Base-by-base conservation (phyloP, 768 basidiomycete genomes). In the Phlebiopsis flavidoalba region DNA sequence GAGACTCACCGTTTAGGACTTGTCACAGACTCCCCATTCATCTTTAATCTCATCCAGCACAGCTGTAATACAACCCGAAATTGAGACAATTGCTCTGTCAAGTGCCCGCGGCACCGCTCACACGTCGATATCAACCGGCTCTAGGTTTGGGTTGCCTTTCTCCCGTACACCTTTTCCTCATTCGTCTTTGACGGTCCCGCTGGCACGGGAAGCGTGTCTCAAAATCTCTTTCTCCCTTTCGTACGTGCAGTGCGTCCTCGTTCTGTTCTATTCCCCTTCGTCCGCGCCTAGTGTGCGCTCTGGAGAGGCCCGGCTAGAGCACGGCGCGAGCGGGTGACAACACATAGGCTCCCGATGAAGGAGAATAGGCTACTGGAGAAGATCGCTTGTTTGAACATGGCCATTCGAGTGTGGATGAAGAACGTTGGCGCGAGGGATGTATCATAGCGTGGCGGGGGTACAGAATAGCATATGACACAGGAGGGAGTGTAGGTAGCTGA, bases 21-120 rank as follows among this genome's bases (percentile, higher is more conserved):
- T 58, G 88, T 84, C 35, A 94, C 87, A 68, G 93, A 88, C 66
- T 91, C 90, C n/a, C 94, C 94, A 97, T 58, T 89, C 93, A 65
- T 91, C 88, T 69, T 83, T 86, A 64, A 97, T 91, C 72, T 92
- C 86, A 64, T 92, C 87, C 63, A 97, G 74, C 14, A 96, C 82
- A 63, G 90, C 93, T 95, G 40, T n/a, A 64, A 1, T 14, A 33
- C 12, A 31, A 55, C 54, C n/a, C 45, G 36, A 15, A 40, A 10
- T 48, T 12, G 24, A 35, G 24, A 19, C 50, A 0, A 31, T 58
- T 26, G 10, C 50, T 17, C 8, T n/a, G 31, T 51, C 22, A 19
- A 10, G 43, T 10, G 26, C 22, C n/a, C n/a, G 22, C 19, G n/a
- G 49, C 12, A 19, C 12, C 15, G 75, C 86, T 66, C 72, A 88